A percentile compares a stretch with the other conserved stretches of the same genome.
Conservation (phyloP, 352 stramenopile species). For the Blastocystis sp. region DNA sequence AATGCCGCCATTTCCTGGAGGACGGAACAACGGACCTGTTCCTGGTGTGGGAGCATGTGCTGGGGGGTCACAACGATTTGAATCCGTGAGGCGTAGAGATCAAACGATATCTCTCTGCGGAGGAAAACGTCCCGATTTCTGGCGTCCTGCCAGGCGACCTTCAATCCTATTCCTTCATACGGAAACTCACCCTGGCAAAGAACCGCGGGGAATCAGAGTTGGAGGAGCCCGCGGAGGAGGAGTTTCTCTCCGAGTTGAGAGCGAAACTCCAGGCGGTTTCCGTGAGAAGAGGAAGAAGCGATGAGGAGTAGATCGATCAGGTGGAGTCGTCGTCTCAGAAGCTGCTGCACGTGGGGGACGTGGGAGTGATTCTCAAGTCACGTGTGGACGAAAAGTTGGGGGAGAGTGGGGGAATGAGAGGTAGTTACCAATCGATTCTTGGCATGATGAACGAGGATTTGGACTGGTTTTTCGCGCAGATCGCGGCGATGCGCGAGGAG, state of each 20-base stretch:
- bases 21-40: slow-evolving; percentile 1
- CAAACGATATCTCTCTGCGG: background rate
- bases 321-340: background rate
- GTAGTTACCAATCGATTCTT: slow-evolving; percentile 23
- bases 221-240: background rate
- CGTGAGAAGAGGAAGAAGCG: background rate
- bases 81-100: background rate
- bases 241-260: slow-evolving; percentile 6
- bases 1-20: background rate
- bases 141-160: slow-evolving; percentile 38
- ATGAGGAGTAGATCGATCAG: background rate
- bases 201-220: background rate
- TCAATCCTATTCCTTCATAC: background rate
- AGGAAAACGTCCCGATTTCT: background rate
- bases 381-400: slow-evolving; percentile 31
- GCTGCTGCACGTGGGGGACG: slow-evolving; percentile 28
- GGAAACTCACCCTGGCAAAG: background rate
- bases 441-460: slow-evolving; percentile 46
- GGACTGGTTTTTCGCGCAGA: slow-evolving; percentile 33
- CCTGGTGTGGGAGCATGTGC: background rate
- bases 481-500: slow-evolving; percentile 5
- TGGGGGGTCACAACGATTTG: background rate
- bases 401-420: background rate
- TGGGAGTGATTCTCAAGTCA: slow-evolving; percentile 10
- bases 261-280: background rate